These are phyloP conservation scores for Suillus subalutaceus DNA, from an alignment of 768 basidiomycete genomes.

Conservation along the genomic window DNA sequence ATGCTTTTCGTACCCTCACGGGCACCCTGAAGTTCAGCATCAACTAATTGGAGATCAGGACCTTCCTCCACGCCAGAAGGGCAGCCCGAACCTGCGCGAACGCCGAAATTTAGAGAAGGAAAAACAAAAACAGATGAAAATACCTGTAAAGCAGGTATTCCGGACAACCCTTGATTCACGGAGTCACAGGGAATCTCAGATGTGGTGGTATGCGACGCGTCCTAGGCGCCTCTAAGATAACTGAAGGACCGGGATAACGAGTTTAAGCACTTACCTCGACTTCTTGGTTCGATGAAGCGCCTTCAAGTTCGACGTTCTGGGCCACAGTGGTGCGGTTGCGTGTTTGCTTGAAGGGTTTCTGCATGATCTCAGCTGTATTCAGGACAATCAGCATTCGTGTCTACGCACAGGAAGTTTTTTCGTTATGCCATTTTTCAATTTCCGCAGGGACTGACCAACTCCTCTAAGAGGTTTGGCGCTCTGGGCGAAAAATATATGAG, in stretches of 20 bases:
- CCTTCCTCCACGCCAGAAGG: not conserved
- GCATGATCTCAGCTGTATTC: not conserved
- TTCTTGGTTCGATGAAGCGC: not conserved
- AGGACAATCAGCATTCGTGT: not conserved
- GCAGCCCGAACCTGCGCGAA: not conserved
- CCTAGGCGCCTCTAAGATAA: too few relatives aligned
- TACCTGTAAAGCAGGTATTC: not conserved
- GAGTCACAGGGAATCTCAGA: too few relatives aligned
- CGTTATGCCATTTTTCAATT: not conserved
- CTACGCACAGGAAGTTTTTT: not conserved
- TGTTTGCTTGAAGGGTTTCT: not conserved
- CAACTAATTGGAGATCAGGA: not conserved
- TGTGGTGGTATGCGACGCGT: too few relatives aligned
- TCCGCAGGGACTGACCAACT: not conserved
- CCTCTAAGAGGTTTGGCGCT: not conserved
- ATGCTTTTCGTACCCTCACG: not conserved
- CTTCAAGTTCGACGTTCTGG: not conserved
- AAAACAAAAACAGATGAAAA: too few relatives aligned
- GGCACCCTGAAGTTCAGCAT: not conserved
- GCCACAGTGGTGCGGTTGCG: not conserved
- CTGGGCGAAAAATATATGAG: not conserved
- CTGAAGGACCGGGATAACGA: too few relatives aligned
- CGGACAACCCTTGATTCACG: too few relatives aligned
- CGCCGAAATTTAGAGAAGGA: not conserved
- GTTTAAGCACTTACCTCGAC: not conserved